Conservation (phyloP, 371 early-diverging fungal species). For the Mucor indicus region DNA sequence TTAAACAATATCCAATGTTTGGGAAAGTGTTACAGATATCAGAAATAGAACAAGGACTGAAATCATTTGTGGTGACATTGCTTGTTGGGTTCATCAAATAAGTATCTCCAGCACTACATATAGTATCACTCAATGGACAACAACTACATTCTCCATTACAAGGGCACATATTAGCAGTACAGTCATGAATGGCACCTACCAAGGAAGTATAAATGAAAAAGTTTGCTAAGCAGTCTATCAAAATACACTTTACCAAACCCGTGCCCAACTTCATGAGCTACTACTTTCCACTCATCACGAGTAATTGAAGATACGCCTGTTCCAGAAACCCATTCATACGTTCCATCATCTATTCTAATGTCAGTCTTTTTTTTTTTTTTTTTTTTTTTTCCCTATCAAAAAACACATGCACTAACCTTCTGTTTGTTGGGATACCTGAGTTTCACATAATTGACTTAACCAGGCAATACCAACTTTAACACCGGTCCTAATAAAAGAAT, state of each 20-base stretch:
- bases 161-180: slow-evolving; percentile 59
- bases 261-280: slow-evolving; percentile 95
- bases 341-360: slow-evolving; percentile 31
- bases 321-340: slow-evolving; percentile 69
- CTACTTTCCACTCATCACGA: slow-evolving; percentile 90
- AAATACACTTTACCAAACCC: slow-evolving; percentile 76
- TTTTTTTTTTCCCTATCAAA: slow-evolving; percentile 13
- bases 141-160: slow-evolving; percentile 62
- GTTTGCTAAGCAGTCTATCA: too few relatives aligned
- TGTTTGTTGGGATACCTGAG: slow-evolving; percentile 46
- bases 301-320: slow-evolving; percentile 86
- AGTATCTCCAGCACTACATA: slow-evolving; percentile 77
- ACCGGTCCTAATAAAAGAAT: slow-evolving; percentile 52
- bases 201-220: slow-evolving; percentile 2
- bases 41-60: slow-evolving; percentile 79
- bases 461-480: slow-evolving; percentile 93
- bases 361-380: slow-evolving; percentile 23
- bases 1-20: slow-evolving; percentile 57
- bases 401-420: too few relatives aligned
- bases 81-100: slow-evolving; percentile 90
- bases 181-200: slow-evolving; percentile 64
- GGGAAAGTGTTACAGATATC: slow-evolving; percentile 68
- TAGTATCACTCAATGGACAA: slow-evolving; percentile 67
- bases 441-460: slow-evolving; percentile 78
- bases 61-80: slow-evolving; percentile 66